Evolutionary conservation across 129 eudicot species (phyloP).

Genomic region (Centrapalus pauciflorus): DNA sequence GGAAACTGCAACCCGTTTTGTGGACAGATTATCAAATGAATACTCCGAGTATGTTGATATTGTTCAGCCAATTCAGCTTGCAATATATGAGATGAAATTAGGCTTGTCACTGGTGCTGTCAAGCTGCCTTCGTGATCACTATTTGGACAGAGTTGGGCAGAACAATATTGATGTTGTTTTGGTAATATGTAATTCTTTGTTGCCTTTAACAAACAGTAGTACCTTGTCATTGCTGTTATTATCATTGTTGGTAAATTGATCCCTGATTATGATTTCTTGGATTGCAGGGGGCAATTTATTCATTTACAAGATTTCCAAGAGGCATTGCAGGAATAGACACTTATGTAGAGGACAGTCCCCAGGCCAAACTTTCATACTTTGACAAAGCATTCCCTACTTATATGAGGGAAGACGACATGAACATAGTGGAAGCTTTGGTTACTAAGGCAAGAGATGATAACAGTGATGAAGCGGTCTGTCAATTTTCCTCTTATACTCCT

Average conservation of each 20-base stretch:
- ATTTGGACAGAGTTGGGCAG: slow-evolving; percentile 42
- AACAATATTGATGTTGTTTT: slow-evolving; percentile 40
- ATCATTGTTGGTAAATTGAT: neutral
- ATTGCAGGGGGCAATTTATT: slow-evolving; percentile 51
- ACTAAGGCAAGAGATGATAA: slow-evolving; percentile 17
- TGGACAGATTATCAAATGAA: slow-evolving; percentile 64
- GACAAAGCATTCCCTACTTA: slow-evolving; percentile 50
- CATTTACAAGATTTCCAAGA: slow-evolving; percentile 80
- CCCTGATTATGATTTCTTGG: slow-evolving; percentile 8
- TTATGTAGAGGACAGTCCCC: slow-evolving; percentile 14
- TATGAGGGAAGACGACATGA: slow-evolving; percentile 35
- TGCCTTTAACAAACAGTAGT: neutral
- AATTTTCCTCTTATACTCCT: neutral
- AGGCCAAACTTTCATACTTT: slow-evolving; percentile 23
- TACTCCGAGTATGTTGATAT: slow-evolving; percentile 62
- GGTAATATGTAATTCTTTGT: slow-evolving; percentile 38
- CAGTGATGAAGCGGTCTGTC: slow-evolving; percentile 41
- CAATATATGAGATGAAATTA: slow-evolving; percentile 87
- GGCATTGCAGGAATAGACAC: slow-evolving; percentile 38
- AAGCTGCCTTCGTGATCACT: slow-evolving; percentile 29
- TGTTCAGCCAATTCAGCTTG: slow-evolving; percentile 75
- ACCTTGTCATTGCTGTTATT: neutral
- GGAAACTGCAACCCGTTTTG: slow-evolving; percentile 60
- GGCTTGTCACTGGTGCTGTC: slow-evolving; percentile 66
- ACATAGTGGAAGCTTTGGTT: slow-evolving; percentile 50